Evolutionary conservation across 2,329 filamentous ascomycete genomes (phyloP), one percentile per base, ranked within the genome.

Genomic region (Ramichloridium luteum): DNA sequence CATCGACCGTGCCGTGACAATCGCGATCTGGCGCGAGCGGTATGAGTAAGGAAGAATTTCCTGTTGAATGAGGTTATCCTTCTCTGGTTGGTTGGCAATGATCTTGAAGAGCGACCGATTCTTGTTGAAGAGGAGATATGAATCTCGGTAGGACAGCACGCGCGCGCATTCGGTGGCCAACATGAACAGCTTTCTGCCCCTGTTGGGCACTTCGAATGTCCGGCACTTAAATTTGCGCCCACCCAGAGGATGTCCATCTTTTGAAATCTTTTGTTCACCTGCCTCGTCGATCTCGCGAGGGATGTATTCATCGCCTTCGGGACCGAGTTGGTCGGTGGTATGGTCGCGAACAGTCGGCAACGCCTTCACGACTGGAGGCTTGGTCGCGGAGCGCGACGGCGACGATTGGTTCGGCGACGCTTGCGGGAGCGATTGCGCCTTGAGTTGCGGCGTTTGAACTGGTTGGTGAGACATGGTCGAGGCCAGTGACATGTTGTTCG

Each of bases 51-150:
- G 90, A 13, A 98, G 65, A 36, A 96, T 92, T 50, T 96, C 90
- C 61, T 96, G 86, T 41, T 77, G 70, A 29, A 98, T 93, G 11
- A 98, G 67, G 50, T 96, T 85, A 56, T 98, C 90, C 66, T 98
- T 98, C 56, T 98, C 90, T 16, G 79, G 67, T 55, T 96, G 88
- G 40, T 80, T 92, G 35, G 88, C 88, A 49, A 98, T 98, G 52
- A 98, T 98, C 61, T 98, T 98, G 68, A 74, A 93, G 6, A 98
- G 66, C 2, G 90, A 96, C 44, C 88, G 72, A 57, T 98, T 96
- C 64, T 96, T 94, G 70, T 96, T 96, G 66, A 98, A 98, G 11
- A 98, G 65, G 20, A 98, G 68, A 56, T 98, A 98, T n/a, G 86
- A 94, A 57, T 98, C 90, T 39, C 90, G 74, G 56, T 98, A 98